phyloP scores from a whole-genome alignment of 78 protist species.

The Planoprotostelium fungivorum region DNA sequence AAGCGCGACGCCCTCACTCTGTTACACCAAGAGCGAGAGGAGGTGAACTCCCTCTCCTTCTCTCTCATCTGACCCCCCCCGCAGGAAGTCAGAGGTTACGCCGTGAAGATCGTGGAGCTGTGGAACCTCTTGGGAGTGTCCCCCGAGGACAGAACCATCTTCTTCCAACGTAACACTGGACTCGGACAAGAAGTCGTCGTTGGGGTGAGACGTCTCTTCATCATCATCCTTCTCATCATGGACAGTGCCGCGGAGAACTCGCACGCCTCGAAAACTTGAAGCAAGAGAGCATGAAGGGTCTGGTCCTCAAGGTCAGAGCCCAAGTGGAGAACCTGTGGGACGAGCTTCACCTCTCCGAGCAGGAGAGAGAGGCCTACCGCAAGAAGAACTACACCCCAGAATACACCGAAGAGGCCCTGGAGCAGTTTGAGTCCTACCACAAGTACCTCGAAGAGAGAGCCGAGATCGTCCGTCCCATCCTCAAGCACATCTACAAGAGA shows the following conservation, averaged over 20 bases:
- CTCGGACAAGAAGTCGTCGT: neutral
- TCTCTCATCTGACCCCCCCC: no score
- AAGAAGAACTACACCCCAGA: neutral
- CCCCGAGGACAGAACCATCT: neutral
- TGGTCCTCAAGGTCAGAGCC: neutral
- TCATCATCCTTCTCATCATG: no score
- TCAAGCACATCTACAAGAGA: neutral
- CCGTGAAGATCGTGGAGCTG: neutral
- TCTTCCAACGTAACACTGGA: neutral
- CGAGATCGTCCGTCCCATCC: neutral
- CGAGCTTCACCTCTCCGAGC: neutral
- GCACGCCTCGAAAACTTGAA: neutral
- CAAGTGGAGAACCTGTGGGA: neutral
- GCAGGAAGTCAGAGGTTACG: constrained; percentile 1
- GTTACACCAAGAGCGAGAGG: constrained; percentile 2
- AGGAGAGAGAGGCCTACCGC: neutral
- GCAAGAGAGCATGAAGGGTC: neutral
- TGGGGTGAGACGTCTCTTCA: neutral
- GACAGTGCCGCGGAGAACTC: neutral
- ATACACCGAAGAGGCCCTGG: neutral
- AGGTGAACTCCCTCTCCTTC: no score
- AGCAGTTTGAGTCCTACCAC: neutral
- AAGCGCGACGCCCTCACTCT: neutral
- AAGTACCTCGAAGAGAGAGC: neutral
- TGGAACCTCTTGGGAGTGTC: neutral